Conservation (phyloP, 305 asterid genomes). For the Fraxinus ornus region DNA sequence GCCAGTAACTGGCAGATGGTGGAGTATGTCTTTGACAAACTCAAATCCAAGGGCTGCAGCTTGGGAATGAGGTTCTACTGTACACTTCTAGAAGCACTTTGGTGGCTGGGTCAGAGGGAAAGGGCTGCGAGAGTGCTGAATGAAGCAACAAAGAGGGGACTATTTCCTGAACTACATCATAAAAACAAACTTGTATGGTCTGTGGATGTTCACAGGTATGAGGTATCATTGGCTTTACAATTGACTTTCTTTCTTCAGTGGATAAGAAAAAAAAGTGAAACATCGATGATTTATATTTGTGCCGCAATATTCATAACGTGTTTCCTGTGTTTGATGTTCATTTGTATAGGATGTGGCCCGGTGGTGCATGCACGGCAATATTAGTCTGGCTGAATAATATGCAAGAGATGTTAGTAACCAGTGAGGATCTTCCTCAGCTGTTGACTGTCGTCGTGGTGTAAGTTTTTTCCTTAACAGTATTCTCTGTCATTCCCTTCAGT, state of each 20-base stretch:
- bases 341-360: conserved; percentile 85
- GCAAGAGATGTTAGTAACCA: conserved; percentile 47
- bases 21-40: conserved; percentile 88
- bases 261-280: background rate
- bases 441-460: conserved; percentile 85
- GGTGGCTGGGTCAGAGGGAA: conserved; percentile 95
- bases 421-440: conserved; percentile 80
- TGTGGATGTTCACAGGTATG: conserved; percentile 94
- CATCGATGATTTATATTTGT: background rate
- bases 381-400: conserved; percentile 77
- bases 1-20: conserved; percentile 92
- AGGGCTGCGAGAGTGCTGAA: conserved; percentile 86
- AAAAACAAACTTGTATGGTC: conserved; percentile 79
- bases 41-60: conserved; percentile 86
- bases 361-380: conserved; percentile 88
- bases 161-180: conserved; percentile 81
- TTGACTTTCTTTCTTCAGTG: conserved; percentile 1
- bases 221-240: conserved; percentile 46
- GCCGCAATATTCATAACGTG: conserved; percentile 4
- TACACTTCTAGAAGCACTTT: conserved; percentile 85
- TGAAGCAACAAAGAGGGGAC: conserved; percentile 89
- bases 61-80: conserved; percentile 79
- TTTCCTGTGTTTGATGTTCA: conserved; percentile 26
- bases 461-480: conserved; percentile 26
- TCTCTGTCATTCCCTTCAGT: background rate